Evolutionary conservation across 805 yeast species (phyloP).

Genomic region (Lipomyces mesembrius): DNA sequence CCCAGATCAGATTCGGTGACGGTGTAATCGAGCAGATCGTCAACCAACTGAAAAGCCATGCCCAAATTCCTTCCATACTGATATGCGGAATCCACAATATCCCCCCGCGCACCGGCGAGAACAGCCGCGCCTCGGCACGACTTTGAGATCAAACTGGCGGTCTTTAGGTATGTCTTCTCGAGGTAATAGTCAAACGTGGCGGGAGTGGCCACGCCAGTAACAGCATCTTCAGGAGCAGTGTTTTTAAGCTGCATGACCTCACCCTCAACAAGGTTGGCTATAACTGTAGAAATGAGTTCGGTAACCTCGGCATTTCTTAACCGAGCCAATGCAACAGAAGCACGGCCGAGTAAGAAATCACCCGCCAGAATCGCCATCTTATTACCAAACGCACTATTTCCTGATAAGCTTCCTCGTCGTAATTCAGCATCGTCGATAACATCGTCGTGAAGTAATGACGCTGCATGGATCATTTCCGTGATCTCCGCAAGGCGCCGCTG

Average conservation of each 20-base stretch:
- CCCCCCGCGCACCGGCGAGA: constrained; percentile 77
- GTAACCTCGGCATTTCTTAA: constrained; percentile 96
- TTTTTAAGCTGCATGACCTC: constrained; percentile 98
- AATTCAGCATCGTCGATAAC: constrained; percentile 88
- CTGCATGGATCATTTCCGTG: constrained; percentile 98
- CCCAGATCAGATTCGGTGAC: constrained; percentile 84
- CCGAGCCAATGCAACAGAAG: constrained; percentile 93
- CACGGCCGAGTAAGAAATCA: constrained; percentile 91
- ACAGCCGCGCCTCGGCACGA: constrained; percentile 93
- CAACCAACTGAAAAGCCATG: constrained; percentile 92
- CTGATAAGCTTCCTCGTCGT: constrained; percentile 87
- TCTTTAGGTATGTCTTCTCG: constrained; percentile 93
- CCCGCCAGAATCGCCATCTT: constrained; percentile 98
- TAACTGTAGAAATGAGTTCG: constrained; percentile 91
- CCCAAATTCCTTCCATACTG: constrained; percentile 93
- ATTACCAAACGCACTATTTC: constrained; percentile 91
- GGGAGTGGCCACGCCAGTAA: constrained; percentile 57
- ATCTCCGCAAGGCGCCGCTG: constrained; percentile 96
- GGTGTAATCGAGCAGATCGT: constrained; percentile 94
- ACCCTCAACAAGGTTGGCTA: constrained; percentile 96
- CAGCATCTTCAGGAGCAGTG: constrained; percentile 62
- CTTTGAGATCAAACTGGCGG: constrained; percentile 93
- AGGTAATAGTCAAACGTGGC: constrained; percentile 91
- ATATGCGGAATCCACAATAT: constrained; percentile 82
- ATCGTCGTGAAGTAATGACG: constrained; percentile 92